phyloP scores from a whole-genome alignment of 2,329 filamentous ascomycete genomes.

The Allantophomopsis lycopodina region DNA sequence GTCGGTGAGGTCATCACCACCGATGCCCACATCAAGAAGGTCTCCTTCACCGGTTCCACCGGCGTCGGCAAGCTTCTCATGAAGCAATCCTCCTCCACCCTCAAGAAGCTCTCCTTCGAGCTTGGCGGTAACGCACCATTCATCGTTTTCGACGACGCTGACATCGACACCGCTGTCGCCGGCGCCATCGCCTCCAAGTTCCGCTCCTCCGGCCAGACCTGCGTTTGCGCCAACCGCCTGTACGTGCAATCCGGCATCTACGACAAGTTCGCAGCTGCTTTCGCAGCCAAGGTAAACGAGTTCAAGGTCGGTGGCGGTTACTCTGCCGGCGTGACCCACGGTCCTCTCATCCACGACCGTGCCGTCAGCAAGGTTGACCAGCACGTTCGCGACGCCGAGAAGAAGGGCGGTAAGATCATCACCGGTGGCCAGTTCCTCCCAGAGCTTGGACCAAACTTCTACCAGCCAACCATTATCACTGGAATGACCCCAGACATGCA shows the following conservation, averaged over 20 bases:
- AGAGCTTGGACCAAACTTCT: conserved; percentile 75
- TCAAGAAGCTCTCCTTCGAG: conserved; percentile 77
- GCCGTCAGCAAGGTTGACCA: conserved; percentile 67
- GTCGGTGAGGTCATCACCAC: conserved; percentile 69
- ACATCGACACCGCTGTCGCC: conserved; percentile 70
- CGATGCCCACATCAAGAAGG: conserved; percentile 65
- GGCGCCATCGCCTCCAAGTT: conserved; percentile 85
- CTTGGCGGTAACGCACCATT: conserved; percentile 92
- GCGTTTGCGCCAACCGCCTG: conserved; percentile 77
- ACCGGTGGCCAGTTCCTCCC: conserved; percentile 62
- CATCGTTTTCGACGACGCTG: conserved; percentile 92
- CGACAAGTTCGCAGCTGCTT: conserved; percentile 54
- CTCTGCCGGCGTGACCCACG: conserved; percentile 57
- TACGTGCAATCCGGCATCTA: conserved; percentile 71
- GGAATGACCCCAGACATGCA: conserved; percentile 80
- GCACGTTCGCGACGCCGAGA: conserved; percentile 67
- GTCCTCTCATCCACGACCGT: conserved; percentile 73
- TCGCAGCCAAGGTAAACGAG: conserved; percentile 56
- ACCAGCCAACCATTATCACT: conserved; percentile 76
- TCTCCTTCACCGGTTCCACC: conserved; percentile 85
- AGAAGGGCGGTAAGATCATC: conserved; percentile 64
- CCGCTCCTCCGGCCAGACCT: conserved; percentile 89
- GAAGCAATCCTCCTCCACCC: conserved; percentile 72
- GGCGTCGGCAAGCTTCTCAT: conserved; percentile 63
- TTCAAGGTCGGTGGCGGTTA: conserved; percentile 72